Base-by-base conservation (phyloP, 2,329 filamentous ascomycete genomes). In the Claviceps arundinis region DNA sequence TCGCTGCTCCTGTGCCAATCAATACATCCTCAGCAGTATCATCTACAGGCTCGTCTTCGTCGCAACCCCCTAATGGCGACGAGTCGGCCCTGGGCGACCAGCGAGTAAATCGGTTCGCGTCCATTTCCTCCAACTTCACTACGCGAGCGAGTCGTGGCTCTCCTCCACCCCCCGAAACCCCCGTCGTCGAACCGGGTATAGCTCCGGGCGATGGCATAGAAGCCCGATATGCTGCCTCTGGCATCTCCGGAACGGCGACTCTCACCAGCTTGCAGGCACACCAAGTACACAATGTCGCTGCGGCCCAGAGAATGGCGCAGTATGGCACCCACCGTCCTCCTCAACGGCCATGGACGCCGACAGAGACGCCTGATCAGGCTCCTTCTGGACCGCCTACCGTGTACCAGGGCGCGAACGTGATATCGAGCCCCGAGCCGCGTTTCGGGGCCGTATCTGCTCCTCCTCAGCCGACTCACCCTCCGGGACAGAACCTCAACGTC, bases 141-240 rank as follows among this genome's bases (percentile, higher is more conserved):
- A 96, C 91, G 2, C 82, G 87, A 57, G 93, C 93, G 19, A 90
- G 87, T 62, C 80, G 93, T 59, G 93, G 93, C 44, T 97, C 91
- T 30, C 93, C 93, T 5, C 91, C 93, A 4, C 93, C 93, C 1
- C 93, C 93, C 8, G 91, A 97, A 66, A 97, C 93, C 0, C 89
- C 93, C 37, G 77, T 91, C 55, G 78, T 85, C 34, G 86, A 85
- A 42, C 87, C 85, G 1, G 82, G 80, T 17, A 75, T 74, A 50
- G 74, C 82, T n/a, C 81, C 84, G 2, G 81, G 82, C 51, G 88
- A 86, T 42, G 88, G 87, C 52, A 95, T 96, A 60, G 90, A 95
- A 65, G 87, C 89, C 49, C 81, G 89, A 52, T 96, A 94, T 74
- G 90, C 90, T 2, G 89, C 89, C 3, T 86, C 89, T 30, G 90